A percentile compares a stretch with the other conserved stretches of the same genome.
Conservation (phyloP, 2,329 filamentous ascomycete genomes). For the Periconia macrospinosa region DNA sequence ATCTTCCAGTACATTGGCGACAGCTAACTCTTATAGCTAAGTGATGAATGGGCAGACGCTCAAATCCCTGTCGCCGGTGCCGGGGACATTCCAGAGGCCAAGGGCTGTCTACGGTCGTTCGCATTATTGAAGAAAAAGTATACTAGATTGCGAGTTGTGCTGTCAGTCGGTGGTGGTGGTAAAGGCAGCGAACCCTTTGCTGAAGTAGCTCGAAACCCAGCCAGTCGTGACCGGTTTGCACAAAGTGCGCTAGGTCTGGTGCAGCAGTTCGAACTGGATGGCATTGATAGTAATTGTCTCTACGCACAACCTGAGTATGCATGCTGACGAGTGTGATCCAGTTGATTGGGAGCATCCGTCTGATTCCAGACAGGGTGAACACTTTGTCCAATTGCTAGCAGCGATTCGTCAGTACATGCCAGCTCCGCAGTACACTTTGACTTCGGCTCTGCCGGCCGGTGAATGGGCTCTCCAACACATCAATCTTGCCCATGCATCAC, state of each 20-base stretch:
- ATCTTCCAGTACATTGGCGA: conserved; percentile 25
- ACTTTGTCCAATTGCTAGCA: conserved; percentile 71
- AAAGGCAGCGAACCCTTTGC: conserved; percentile 69
- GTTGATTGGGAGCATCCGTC: conserved; percentile 82
- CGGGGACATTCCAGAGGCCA: conserved; percentile 36
- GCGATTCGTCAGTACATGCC: conserved; percentile 69
- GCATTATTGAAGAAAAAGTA: conserved; percentile 72
- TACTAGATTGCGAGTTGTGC: conserved; percentile 70
- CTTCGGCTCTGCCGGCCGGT: conserved; percentile 71
- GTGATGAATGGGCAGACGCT: conserved; percentile 77
- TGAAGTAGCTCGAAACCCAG: conserved; percentile 63
- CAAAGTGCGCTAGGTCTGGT: conserved; percentile 68
- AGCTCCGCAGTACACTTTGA: conserved; percentile 68
- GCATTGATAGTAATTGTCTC: conserved; percentile 69
- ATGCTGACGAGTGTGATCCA: conserved; percentile 41
- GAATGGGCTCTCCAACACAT: conserved; percentile 69
- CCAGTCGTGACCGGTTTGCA: conserved; percentile 69
- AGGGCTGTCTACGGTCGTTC: conserved; percentile 68
- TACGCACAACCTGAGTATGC: not conserved
- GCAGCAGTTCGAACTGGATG: conserved; percentile 70
- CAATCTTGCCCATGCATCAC: conserved; percentile 63
- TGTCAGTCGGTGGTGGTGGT: conserved; percentile 77
- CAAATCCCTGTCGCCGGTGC: conserved; percentile 70
- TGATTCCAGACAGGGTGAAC: conserved; percentile 64
- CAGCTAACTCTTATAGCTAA: conserved; percentile 58